Percentiles rank a stretch among this genome's conserved stretches.
phyloP scores from a whole-genome alignment of 257 asterid genomes.

The Scutellaria baicalensis region DNA sequence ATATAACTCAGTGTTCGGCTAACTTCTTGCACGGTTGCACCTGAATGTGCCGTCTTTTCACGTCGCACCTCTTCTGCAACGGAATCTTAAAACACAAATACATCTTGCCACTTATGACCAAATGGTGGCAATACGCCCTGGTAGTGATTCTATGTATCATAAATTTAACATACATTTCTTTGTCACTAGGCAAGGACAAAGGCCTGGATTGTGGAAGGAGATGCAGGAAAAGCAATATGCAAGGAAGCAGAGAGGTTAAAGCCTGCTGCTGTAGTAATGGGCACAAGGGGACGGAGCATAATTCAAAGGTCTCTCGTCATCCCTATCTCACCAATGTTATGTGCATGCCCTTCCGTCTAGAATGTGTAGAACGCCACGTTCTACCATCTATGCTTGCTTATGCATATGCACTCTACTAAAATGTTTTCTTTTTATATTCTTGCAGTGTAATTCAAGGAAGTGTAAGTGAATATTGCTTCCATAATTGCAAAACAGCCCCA shows the following conservation, averaged over 20 bases:
- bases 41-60: neutral
- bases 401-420: neutral
- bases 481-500: slow-evolving; percentile 53
- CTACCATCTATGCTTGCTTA: neutral
- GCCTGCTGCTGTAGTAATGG: slow-evolving; percentile 90
- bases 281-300: slow-evolving; percentile 83
- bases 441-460: slow-evolving; percentile 51
- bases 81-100: neutral
- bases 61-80: neutral
- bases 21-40: neutral
- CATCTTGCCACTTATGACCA: neutral
- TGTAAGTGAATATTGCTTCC: slow-evolving; percentile 49
- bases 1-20: neutral
- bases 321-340: neutral
- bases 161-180: neutral
- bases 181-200: slow-evolving; percentile 49
- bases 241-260: slow-evolving; percentile 84
- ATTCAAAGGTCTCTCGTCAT: slow-evolving; percentile 44
- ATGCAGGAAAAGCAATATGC: slow-evolving; percentile 84
- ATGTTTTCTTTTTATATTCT: neutral
- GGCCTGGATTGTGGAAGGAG: slow-evolving; percentile 96
- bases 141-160: too few relatives aligned
- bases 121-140: too few relatives aligned
- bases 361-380: neutral
- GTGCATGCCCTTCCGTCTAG: neutral